phyloP scores from a whole-genome alignment of 192 early-diverging fungal genomes.

The Entomortierella chlamydospora region DNA sequence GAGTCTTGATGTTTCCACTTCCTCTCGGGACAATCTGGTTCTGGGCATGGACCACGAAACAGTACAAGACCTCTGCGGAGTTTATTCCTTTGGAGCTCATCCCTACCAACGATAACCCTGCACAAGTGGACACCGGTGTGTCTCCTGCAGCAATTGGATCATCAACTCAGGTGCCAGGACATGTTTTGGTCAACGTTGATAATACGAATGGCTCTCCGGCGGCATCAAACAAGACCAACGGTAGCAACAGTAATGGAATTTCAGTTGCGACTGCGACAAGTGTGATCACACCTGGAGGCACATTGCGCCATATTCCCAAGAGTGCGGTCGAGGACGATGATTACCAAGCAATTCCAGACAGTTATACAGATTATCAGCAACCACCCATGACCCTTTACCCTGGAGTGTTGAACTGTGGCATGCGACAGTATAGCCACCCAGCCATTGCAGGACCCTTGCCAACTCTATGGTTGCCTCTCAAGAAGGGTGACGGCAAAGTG shows the following conservation, averaged over 20 bases:
- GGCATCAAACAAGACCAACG: no score
- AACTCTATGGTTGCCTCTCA: constrained; percentile 78
- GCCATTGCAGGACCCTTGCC: constrained; percentile 74
- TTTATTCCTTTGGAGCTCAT: constrained; percentile 62
- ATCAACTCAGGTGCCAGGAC: constrained; percentile 17
- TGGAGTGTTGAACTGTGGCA: constrained; percentile 78
- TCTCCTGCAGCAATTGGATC: constrained; percentile 8
- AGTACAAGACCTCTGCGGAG: constrained; percentile 56
- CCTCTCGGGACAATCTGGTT: constrained; percentile 61
- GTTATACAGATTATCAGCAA: constrained; percentile 78
- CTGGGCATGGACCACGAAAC: constrained; percentile 54
- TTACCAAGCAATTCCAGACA: constrained; percentile 68
- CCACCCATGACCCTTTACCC: constrained; percentile 77
- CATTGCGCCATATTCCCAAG: constrained; percentile 20
- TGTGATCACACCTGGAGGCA: constrained; percentile 21
- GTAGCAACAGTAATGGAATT: not conserved
- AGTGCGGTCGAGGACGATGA: constrained; percentile 69
- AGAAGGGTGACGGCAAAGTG: constrained; percentile 19
- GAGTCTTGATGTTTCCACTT: constrained; percentile 56
- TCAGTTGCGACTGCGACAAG: constrained; percentile 1
- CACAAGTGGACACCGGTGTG: not conserved
- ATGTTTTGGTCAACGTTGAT: constrained; percentile 20
- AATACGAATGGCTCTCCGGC: not conserved
- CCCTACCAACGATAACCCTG: not conserved
- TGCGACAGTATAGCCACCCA: constrained; percentile 75